These are phyloP conservation scores for Ochromonas danica DNA, from an alignment of 108 stramenopile genomes.

Conservation along the genomic window DNA sequence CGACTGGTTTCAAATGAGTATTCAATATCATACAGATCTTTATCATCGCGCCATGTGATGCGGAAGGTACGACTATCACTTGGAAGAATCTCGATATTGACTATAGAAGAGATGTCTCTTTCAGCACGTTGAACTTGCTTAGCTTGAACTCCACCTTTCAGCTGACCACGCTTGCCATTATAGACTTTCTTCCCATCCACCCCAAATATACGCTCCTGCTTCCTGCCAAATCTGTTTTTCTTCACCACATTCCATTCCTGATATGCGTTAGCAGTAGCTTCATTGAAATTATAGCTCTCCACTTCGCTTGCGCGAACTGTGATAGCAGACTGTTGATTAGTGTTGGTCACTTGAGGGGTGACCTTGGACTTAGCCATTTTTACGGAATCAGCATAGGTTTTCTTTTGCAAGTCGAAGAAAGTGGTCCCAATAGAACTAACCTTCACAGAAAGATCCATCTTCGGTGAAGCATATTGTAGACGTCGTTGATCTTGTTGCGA, in stretches of 20 bases:
- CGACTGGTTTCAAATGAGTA: slow-evolving; percentile 15
- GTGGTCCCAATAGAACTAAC: neutral
- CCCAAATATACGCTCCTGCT: slow-evolving; percentile 40
- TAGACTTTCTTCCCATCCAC: slow-evolving; percentile 36
- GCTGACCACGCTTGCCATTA: slow-evolving; percentile 27
- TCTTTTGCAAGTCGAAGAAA: neutral
- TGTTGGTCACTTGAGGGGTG: slow-evolving; percentile 13
- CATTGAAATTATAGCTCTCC: slow-evolving; percentile 7
- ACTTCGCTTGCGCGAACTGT: slow-evolving; percentile 7
- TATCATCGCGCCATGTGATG: slow-evolving; percentile 1
- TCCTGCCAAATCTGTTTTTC: slow-evolving; percentile 43
- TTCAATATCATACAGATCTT: slow-evolving; percentile 31
- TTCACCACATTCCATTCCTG: slow-evolving; percentile 53
- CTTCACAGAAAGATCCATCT: neutral
- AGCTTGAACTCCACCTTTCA: slow-evolving; percentile 24
- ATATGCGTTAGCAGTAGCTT: slow-evolving; percentile 30
- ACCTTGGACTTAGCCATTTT: neutral
- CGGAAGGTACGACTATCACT: slow-evolving; percentile 20
- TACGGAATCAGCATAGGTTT: neutral
- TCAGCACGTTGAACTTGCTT: slow-evolving; percentile 27
- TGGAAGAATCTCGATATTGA: slow-evolving; percentile 8
- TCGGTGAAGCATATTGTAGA: no score
- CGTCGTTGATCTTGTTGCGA: neutral
- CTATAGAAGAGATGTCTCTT: slow-evolving; percentile 34
- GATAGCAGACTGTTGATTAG: slow-evolving; percentile 15